Base-by-base conservation (phyloP, 1,284 basidiomycete species). In the Cutaneotrichosporon arboriforme region DNA sequence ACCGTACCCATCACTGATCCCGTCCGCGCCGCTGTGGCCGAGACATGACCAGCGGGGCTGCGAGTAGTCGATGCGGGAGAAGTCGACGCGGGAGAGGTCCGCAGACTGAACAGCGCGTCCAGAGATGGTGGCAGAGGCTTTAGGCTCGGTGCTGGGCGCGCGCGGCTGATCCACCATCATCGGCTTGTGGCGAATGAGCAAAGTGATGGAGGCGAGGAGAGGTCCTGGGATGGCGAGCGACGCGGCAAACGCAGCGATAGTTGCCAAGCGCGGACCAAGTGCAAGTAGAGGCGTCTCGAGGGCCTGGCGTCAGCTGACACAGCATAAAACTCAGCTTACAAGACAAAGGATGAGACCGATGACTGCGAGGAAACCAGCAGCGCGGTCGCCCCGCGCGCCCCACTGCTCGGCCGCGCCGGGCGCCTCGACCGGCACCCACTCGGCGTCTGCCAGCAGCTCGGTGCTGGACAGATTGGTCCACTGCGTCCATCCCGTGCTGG, bases 141-240 rank as follows among this genome's bases (percentile, higher is more conserved):
- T 56, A 4, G 60, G 62, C 7, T 42, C 43, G 33, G 60, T 60
- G 46, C 61, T 62, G 8, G 20, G 33, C 18, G 23, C 26, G 21
- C 31, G 38, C 4, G 20, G 9, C 5, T 35, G 41, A 37, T 35
- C 26, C 5, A 31, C 26, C 26, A 31, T 31, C n/a, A 8, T 45
- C n/a, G 23, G 51, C 14, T 21, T 43, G 41, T 47, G 46, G n/a
- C 21, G 46, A 14, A 20, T 37, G 22, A 38, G 34, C n/a, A 14
- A 42, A 10, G 40, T 38, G n/a, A 20, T 31, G 40, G 35, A 26
- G 31, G 33, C 47, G 20, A 69, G 55, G 10, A 64, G 8, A 3
- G 66, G 64, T 0, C 60, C 53, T 1, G 69, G 68, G 12, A 69
- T 33, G 14, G 66, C 33, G 21, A 67, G 26, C 8, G 67, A 57